These are phyloP conservation scores for Leccinum pachyderme DNA, from an alignment of 1,284 basidiomycete genomes.

Conservation along the genomic window DNA sequence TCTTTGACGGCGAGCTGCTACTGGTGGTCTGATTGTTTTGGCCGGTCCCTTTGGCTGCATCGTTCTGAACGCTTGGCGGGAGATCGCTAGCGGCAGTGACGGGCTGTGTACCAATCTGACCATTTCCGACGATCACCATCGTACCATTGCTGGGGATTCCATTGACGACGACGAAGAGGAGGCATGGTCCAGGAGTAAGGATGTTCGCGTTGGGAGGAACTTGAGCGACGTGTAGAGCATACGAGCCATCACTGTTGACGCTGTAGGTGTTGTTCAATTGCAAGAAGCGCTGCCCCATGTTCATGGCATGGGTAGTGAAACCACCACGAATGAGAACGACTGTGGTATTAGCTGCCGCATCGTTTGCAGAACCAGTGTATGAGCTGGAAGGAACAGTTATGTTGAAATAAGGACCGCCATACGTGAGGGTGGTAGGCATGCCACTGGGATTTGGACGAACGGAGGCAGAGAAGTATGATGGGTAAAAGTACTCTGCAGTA, in stretches of 20 bases:
- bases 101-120: conserved; percentile 70
- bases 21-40: conserved; percentile 1
- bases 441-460: conserved; percentile 72
- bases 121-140: conserved; percentile 77
- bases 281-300: conserved; percentile 84
- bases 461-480: conserved; percentile 74
- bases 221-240: conserved; percentile 76
- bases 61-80: conserved; percentile 38
- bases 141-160: conserved; percentile 83
- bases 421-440: conserved; percentile 71
- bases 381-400: conserved; percentile 60
- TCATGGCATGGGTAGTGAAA: conserved; percentile 94
- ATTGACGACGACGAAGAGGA: conserved; percentile 78
- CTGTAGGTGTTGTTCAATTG: conserved; percentile 82
- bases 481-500: conserved; percentile 85
- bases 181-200: conserved; percentile 82
- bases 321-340: conserved; percentile 84
- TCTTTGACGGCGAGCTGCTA: conserved; percentile 31
- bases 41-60: conserved; percentile 22
- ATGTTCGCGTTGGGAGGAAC: conserved; percentile 80
- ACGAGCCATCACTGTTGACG: conserved; percentile 72
- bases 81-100: conserved; percentile 45
- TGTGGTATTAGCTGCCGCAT: conserved; percentile 73
- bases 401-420: conserved; percentile 84
- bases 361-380: conserved; percentile 65